Evolutionary conservation across 768 basidiomycete species (phyloP).

Genomic region (Clitopilus passeckerianus): DNA sequence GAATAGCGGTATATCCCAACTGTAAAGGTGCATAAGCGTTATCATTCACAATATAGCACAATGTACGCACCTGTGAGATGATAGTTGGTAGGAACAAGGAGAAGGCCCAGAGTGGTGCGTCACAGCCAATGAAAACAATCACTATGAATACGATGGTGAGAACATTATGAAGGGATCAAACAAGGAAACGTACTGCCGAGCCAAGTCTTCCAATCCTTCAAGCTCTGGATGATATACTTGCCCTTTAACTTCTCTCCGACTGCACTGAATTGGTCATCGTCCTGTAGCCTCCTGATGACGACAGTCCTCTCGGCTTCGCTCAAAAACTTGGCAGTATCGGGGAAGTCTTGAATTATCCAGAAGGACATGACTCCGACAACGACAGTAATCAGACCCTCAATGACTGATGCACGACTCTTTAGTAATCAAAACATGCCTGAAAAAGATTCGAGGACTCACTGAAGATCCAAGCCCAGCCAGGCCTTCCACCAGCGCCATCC

Average conservation of each 20-base stretch:
- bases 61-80: slow-evolving; percentile 51
- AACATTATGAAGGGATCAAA: background rate
- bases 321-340: slow-evolving; percentile 75
- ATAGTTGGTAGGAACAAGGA: slow-evolving; percentile 76
- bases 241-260: slow-evolving; percentile 56
- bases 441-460: slow-evolving; percentile 24
- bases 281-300: slow-evolving; percentile 62
- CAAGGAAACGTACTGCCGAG: slow-evolving; percentile 33
- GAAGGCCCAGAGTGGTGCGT: slow-evolving; percentile 73
- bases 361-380: slow-evolving; percentile 59
- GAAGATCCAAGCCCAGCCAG: slow-evolving; percentile 71
- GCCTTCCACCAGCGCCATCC: slow-evolving; percentile 63
- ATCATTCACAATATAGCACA: background rate
- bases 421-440: too few species aligned
- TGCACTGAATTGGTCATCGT: slow-evolving; percentile 67
- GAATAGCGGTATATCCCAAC: slow-evolving; percentile 60
- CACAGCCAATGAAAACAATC: slow-evolving; percentile 48
- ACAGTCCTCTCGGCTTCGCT: slow-evolving; percentile 65
- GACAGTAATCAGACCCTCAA: slow-evolving; percentile 69
- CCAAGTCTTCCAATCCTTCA: slow-evolving; percentile 74
- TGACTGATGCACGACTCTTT: slow-evolving; percentile 33
- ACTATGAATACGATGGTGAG: slow-evolving; percentile 27
- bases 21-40: background rate
- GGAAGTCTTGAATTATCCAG: slow-evolving; percentile 81
- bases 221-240: slow-evolving; percentile 54